Conservation (phyloP, 2,329 filamentous ascomycete genomes). For the Sporothrix humicola region DNA sequence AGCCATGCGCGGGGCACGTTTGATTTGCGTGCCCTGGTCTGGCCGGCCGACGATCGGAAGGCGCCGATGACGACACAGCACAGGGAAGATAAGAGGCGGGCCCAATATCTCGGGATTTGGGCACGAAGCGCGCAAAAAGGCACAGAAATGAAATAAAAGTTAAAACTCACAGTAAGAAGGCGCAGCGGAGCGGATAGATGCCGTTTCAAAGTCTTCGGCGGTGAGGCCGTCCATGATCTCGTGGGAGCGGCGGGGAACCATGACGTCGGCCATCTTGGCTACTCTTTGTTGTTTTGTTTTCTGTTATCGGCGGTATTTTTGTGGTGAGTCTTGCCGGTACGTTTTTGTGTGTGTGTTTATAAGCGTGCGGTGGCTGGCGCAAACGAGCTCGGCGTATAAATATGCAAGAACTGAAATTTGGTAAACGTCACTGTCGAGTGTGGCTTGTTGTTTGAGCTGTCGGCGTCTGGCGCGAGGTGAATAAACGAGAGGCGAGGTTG, state of each 20-base stretch:
- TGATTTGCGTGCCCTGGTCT: slow-evolving; percentile 12
- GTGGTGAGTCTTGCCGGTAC: neutral
- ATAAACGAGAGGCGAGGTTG: slow-evolving; percentile 13
- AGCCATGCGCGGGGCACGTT: slow-evolving; percentile 24
- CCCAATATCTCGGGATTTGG: neutral
- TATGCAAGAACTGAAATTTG: neutral
- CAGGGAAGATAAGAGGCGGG: neutral
- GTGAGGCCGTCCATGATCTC: slow-evolving; percentile 41
- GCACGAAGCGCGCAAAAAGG: no score
- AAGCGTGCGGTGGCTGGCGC: slow-evolving; percentile 19
- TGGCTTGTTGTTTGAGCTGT: neutral
- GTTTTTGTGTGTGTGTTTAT: slow-evolving; percentile 7
- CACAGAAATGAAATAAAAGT: neutral
- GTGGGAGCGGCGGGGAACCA: slow-evolving; percentile 33
- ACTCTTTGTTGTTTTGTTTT: neutral
- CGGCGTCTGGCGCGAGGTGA: slow-evolving; percentile 5
- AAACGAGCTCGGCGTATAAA: slow-evolving; percentile 13
- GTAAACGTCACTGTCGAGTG: neutral
- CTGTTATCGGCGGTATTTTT: slow-evolving; percentile 6
- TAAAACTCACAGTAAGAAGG: slow-evolving; percentile 66
- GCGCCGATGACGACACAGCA: slow-evolving; percentile 15
- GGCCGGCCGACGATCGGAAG: slow-evolving; percentile 26
- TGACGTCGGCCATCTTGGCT: slow-evolving; percentile 30
- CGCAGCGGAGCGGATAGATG: slow-evolving; percentile 69
- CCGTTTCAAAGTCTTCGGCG: slow-evolving; percentile 67